Evolutionary conservation across 2,329 filamentous ascomycete genomes (phyloP).

Genomic region (Pestalotiopsis sp.): DNA sequence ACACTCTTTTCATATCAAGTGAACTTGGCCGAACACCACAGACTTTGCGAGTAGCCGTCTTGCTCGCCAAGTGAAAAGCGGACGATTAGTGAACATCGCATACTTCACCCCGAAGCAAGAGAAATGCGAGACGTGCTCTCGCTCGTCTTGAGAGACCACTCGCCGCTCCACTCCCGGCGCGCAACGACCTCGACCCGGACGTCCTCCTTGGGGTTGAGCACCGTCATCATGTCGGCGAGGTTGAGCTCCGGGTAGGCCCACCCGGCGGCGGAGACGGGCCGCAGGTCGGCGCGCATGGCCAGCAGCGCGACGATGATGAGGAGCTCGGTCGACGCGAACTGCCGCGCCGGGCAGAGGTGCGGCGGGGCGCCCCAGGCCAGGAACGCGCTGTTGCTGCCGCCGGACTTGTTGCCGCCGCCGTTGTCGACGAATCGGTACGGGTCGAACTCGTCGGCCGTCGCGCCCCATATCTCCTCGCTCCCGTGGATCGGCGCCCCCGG

Average conservation of each 20-base stretch:
- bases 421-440: conserved; percentile 22
- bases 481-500: conserved; percentile 29
- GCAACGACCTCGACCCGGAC: background rate
- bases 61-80: too few species aligned
- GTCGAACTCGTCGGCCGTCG: conserved; percentile 21
- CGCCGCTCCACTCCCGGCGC: background rate
- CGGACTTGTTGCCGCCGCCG: conserved; percentile 13
- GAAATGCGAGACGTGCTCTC: conserved; percentile 6
- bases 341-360: conserved; percentile 30
- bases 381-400: conserved; percentile 13
- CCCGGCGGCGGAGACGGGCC: background rate
- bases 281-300: conserved; percentile 24
- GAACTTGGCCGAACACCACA: too few species aligned
- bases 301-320: conserved; percentile 27
- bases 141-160: conserved; percentile 8
- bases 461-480: conserved; percentile 32
- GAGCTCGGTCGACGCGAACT: conserved; percentile 29
- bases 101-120: conserved; percentile 1
- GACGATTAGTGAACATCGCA: too few species aligned
- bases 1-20: too few species aligned
- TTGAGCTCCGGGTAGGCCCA: conserved; percentile 4
- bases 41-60: too few species aligned
- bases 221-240: conserved; percentile 16
- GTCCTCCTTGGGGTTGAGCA: background rate
- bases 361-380: conserved; percentile 18